Evolutionary conservation across 1,139 yeast species (phyloP), one percentile per base, ranked within the genome.

Genomic region (Magnusiomyces suaveolens): DNA sequence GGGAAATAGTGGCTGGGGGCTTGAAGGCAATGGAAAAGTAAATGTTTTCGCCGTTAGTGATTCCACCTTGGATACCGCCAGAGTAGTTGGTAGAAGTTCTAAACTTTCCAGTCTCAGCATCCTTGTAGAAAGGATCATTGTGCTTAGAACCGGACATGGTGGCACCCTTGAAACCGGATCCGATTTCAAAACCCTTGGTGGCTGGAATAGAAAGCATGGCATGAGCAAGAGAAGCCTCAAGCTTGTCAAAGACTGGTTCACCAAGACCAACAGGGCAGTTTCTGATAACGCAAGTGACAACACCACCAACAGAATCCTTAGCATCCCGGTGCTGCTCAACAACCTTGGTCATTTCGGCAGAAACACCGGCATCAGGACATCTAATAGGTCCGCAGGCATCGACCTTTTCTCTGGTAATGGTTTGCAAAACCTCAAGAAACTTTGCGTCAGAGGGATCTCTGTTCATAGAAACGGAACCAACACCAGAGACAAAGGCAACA

Each of bases 41-140:
- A 65, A 92, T 87, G 73, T 86, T 79, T 72, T 92, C 98, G 62
- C 98, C 98, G 69, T 92, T 92, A 55, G 96, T 76, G 65, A 92
- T 92, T 66, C 98, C 98, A 66, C 98, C 98, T 75, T 92, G 98
- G 59, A 90, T 81, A 72, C 98, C 98, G 64, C 98, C 98, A 38
- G 96, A 87, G 72, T 85, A 84, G 74, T 94, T 92, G 38, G 97
- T 90, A 63, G 71, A 77, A 38, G 98, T 92, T 70, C 89, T 84
- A 69, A 92, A 77, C 64, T 78, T 77, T 32, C 81, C 71, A 38
- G 65, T 59, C 21, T 60, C 62, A 33, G 61, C 61, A 46, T 62
- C 64, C 46, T 60, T 58, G 58, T 55, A 52, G 55, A 77, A 76
- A 43, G 92, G 78, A 71, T 92, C 98, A 66, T 92, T 92, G 74